Evolutionary conservation across 805 yeast species (phyloP), one percentile per base, ranked within the genome.

Genomic region (Dipodascopsis uninucleata): DNA sequence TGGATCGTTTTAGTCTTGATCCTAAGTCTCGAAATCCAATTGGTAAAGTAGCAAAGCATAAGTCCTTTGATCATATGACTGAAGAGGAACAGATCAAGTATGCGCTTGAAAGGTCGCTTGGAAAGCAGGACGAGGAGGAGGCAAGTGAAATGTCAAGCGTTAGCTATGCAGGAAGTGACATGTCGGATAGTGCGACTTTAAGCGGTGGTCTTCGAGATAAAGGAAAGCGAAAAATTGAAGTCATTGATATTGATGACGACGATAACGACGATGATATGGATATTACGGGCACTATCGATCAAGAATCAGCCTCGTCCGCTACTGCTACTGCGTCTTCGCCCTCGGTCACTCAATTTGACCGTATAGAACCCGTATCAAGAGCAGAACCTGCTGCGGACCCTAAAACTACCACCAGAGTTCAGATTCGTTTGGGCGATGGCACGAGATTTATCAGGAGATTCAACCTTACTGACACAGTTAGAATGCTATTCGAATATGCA

Each of bases 391-490:
- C 75, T 1, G 61, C 69, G 2, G 80, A 75, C 8, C 74, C 77
- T 0, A 65, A 71, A 5, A 71, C 79, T 0, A 67, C 72, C 5
- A 85, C 96, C 0, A 71, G 96, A 57, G 76, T 93, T 21, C 97
- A 93, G 65, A 75, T 93, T n/a, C 72, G 96, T 47, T 75, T 85
- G 23, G 93, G 89, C 14, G 86, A 82, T 58, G 97, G 97, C n/a
- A 75, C 79, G 36, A 72, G 97, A 46, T 67, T 82, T 9, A 82
- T 90, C 8, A 81, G 86, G 48, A 75, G 85, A 46, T 84, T 90
- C 56, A 65, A 66, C 6, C 58, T 75, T 8, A 62, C 67, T 3
- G 95, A 85, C 53, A 68, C 72, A 2, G 86, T 93, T 0, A 47
- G 69, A 2, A 63, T 61, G 1, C 62, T 93, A 1, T 93, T 75